These are phyloP conservation scores for Trypanosoma theileri DNA, from an alignment of 208 protist species.

Conservation along the genomic window DNA sequence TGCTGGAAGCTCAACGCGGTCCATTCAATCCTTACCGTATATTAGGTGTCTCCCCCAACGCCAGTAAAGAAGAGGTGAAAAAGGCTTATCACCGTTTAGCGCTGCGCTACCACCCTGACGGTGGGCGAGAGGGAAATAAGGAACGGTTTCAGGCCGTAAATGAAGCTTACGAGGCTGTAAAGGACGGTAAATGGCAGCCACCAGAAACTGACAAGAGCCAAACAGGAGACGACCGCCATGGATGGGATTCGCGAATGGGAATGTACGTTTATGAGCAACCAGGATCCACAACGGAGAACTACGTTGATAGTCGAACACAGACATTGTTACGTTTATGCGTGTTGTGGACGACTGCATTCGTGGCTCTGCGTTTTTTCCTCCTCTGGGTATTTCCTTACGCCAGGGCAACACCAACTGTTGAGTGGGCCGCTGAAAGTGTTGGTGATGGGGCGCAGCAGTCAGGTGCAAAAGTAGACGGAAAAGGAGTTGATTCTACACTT, in stretches of 20 bases:
- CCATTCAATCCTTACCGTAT: slow-evolving; percentile 87
- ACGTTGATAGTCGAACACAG: slow-evolving; percentile 58
- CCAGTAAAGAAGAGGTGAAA: slow-evolving; percentile 71
- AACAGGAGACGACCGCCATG: slow-evolving; percentile 21
- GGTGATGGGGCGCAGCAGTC: background rate
- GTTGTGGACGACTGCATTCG: slow-evolving; percentile 53
- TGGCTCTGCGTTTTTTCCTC: slow-evolving; percentile 53
- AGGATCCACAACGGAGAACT: slow-evolving; percentile 73
- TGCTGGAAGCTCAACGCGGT: slow-evolving; percentile 43
- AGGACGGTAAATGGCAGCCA: slow-evolving; percentile 51
- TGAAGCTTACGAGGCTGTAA: slow-evolving; percentile 79
- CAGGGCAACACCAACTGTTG: slow-evolving; percentile 21
- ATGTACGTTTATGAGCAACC: slow-evolving; percentile 85
- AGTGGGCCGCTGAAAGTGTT: slow-evolving; percentile 19
- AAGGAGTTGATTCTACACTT: background rate
- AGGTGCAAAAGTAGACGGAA: background rate
- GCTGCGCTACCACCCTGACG: slow-evolving; percentile 76
- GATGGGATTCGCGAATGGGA: slow-evolving; percentile 54
- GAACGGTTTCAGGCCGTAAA: slow-evolving; percentile 77
- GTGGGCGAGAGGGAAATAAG: slow-evolving; percentile 64
- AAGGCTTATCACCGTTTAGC: slow-evolving; percentile 68
- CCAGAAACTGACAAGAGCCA: background rate
- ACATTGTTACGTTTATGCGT: slow-evolving; percentile 52
- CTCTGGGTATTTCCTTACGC: slow-evolving; percentile 36
- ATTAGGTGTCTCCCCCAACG: slow-evolving; percentile 53